Conservation (phyloP, 768 basidiomycete genomes). For the Galerina sulciceps region DNA sequence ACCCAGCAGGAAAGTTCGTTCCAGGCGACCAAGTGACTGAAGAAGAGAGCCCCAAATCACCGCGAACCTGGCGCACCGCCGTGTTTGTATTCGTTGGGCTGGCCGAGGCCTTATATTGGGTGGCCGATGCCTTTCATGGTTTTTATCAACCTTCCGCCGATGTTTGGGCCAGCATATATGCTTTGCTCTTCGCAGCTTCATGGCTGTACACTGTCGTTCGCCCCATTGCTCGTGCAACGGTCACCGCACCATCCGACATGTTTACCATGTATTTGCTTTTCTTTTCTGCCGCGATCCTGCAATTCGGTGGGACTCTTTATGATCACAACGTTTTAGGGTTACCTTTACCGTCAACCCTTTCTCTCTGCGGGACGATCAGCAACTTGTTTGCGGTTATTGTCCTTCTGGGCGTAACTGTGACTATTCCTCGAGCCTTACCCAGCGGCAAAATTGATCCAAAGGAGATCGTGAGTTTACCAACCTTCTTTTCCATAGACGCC, state of each 20-base stretch:
- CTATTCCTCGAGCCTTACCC: conserved; percentile 71
- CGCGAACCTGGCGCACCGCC: conserved; percentile 62
- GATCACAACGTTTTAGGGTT: conserved; percentile 46
- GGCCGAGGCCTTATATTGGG: conserved; percentile 59
- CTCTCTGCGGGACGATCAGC: conserved; percentile 29
- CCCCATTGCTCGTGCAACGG: conserved; percentile 52
- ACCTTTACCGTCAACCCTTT: conserved; percentile 41
- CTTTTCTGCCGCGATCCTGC: conserved; percentile 47
- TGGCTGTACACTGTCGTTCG: conserved; percentile 75
- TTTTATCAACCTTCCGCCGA: conserved; percentile 49
- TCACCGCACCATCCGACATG: conserved; percentile 67
- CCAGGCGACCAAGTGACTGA: conserved; percentile 21
- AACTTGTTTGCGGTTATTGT: conserved; percentile 50
- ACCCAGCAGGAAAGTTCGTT: conserved; percentile 6
- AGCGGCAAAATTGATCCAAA: conserved; percentile 50
- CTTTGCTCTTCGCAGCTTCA: conserved; percentile 51
- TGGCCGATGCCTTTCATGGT: conserved; percentile 51
- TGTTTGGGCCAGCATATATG: conserved; percentile 39
- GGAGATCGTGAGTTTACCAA: conserved; percentile 58
- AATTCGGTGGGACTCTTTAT: conserved; percentile 59
- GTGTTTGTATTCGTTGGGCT: conserved; percentile 61
- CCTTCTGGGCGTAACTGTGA: conserved; percentile 50
- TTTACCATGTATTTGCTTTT: conserved; percentile 60
- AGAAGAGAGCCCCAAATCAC: conserved; percentile 21
- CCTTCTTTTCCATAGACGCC: background rate